Evolutionary conservation across 208 protist genomes (phyloP), one percentile per base, ranked within the genome.

Genomic region (Crithidia thermophila): DNA sequence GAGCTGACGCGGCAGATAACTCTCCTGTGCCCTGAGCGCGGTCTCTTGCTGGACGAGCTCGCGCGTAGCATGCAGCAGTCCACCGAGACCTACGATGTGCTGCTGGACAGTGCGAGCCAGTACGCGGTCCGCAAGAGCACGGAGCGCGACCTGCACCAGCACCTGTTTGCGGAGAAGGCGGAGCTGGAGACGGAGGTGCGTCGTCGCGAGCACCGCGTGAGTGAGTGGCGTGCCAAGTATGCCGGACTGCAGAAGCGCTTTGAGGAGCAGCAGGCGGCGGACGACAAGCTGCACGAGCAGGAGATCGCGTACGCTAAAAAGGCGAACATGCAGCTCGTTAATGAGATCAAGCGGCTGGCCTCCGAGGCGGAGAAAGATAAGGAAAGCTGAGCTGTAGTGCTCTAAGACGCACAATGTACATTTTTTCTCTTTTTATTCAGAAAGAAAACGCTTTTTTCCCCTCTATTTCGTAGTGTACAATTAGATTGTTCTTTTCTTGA

Each of bases 1-100:
- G 90, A 97, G 71, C 47, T 97, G n/a, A 90, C 85, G 45, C 90
- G 93, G 27, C 93, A 97, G 62, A 62, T 91, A 0, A 95, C 90
- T 16, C 75, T 96, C 3, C 56, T 84, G 31, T 97, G 93, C 68
- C 91, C 93, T 11, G 90, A 97, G 75, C 84, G 90, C 13, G 93
- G 90, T 9, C 62, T 94, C 39, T 75, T 94, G n/a, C 74, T 95
- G 39, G 67, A 81, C 6, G 84, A 91, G 43, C 79, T 95, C 8
- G 60, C 69, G 20, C 46, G 67, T 36, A 75, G 77, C 62, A 90
- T 96, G 87, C 60, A 65, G 39, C 79, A 88, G 64, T 77, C 84
- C 16, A 91, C 70, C n/a, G 79, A 86, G 23, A 90, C 86, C 10
- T 97, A 94, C 76, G 87, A 95, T 62, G 75, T 87, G 37, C 73